These are phyloP conservation scores for Rhizopogon rudus DNA, from an alignment of 768 basidiomycete genomes.

Conservation along the genomic window DNA sequence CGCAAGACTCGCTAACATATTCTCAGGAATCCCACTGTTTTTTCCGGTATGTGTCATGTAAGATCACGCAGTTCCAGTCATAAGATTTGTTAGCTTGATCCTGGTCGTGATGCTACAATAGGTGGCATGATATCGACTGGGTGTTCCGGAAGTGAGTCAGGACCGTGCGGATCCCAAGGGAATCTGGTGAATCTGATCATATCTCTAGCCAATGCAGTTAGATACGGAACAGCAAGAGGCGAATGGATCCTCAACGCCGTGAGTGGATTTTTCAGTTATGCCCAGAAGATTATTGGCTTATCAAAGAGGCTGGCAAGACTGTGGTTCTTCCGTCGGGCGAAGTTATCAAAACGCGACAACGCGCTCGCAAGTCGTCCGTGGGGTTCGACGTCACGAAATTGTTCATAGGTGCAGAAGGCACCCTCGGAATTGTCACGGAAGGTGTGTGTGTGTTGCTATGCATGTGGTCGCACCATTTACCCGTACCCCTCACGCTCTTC, in stretches of 20 bases:
- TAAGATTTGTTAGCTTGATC: slow-evolving; percentile 7
- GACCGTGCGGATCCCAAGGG: not conserved
- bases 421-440: slow-evolving; percentile 80
- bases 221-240: slow-evolving; percentile 77
- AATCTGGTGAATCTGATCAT: not conserved
- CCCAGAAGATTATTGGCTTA: not conserved
- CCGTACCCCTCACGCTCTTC: not conserved
- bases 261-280: slow-evolving; percentile 18
- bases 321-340: slow-evolving; percentile 78
- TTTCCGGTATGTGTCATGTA: slow-evolving; percentile 6
- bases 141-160: slow-evolving; percentile 65
- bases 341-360: slow-evolving; percentile 77
- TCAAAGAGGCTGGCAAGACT: slow-evolving; percentile 37
- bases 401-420: slow-evolving; percentile 85
- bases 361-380: slow-evolving; percentile 73
- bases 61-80: not conserved
- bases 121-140: slow-evolving; percentile 84
- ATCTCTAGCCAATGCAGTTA: slow-evolving; percentile 58
- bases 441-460: slow-evolving; percentile 28
- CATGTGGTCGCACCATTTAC: not conserved
- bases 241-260: slow-evolving; percentile 82
- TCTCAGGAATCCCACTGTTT: slow-evolving; percentile 12
- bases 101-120: slow-evolving; percentile 44
- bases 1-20: not conserved
- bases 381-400: slow-evolving; percentile 81